Evolutionary conservation across 176 grass and related monocot genomes (phyloP), one percentile per base, ranked within the genome.

Genomic region (Themeda triandra): DNA sequence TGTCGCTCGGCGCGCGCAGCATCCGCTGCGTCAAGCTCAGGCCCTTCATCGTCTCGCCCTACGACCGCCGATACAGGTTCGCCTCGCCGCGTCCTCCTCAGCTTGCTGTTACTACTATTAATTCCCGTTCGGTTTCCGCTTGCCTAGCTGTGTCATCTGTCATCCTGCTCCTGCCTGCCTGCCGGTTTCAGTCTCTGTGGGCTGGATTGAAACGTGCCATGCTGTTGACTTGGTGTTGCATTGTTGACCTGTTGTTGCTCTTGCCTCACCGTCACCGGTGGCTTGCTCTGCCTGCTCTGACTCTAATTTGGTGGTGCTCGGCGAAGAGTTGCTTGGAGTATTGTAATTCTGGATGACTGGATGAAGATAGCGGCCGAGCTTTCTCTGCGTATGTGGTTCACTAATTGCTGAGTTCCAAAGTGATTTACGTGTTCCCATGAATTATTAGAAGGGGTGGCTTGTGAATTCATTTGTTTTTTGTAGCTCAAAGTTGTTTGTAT

Each of bases 1-100:
- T 91, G 10, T 98, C 96, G 10, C 96, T 98, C 59, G 96, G 96
- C 30, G 96, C 93, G 6, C 49, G 89, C 77, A 95, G 96, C 77
- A 92, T 89, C 84, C 96, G 93, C 14, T 84, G 87, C 62, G 74
- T 85, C 77, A 93, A 90, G 69, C 93, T 98, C 49, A 79, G n/a
- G 4, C 60, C 3, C 35, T 92, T 90, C 83, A 87, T 92, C 66
- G 33, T 98, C 58, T 95, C 96, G 8, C 96, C 96, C 63, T 93
- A 95, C 40, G 93, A 98, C 85, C 89, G 78, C 18, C 75, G 83
- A 66, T 98, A 98, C 84, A 93, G 96, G 96, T 98, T 4, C 7
- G 23, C 46, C 23, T 4, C 7, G 23, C 45, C 23, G 13, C 40
- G 33, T 35, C 33, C 33, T 35, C 33, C 33, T 35, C n/a, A n/a